phyloP scores from a whole-genome alignment of 768 basidiomycete species.

The Phlebiopsis gigantea region DNA sequence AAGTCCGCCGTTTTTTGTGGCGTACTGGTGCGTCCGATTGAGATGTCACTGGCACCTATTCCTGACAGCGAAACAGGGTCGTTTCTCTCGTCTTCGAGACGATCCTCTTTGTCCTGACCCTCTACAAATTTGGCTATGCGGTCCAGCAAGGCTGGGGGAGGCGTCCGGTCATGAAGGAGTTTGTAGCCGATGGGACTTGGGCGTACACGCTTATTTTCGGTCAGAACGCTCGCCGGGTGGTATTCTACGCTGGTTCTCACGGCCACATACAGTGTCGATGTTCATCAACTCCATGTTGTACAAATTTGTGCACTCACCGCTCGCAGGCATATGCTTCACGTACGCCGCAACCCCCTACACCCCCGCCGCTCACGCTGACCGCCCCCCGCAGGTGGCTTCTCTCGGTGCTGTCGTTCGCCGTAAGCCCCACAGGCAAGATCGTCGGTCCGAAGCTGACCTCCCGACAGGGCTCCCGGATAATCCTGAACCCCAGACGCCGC shows the following conservation, averaged over 20 bases:
- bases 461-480: slow-evolving; percentile 18
- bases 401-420: slow-evolving; percentile 23
- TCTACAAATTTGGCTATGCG: slow-evolving; percentile 18
- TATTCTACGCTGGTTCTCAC: not conserved
- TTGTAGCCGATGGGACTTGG: slow-evolving; percentile 24
- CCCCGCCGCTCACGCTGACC: not conserved
- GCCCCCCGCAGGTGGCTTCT: slow-evolving; percentile 20
- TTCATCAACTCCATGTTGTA: slow-evolving; percentile 23
- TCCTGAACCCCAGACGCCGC: slow-evolving; percentile 8
- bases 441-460: not conserved
- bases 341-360: slow-evolving; percentile 2
- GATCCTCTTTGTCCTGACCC: slow-evolving; percentile 20
- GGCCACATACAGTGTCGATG: slow-evolving; percentile 13
- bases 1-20: slow-evolving; percentile 18
- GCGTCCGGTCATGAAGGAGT: slow-evolving; percentile 20
- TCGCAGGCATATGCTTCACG: slow-evolving; percentile 26
- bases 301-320: slow-evolving; percentile 18
- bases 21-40: slow-evolving; percentile 21
- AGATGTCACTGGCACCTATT: not conserved
- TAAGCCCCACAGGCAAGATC: not conserved
- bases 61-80: slow-evolving; percentile 12
- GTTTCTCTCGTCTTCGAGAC: slow-evolving; percentile 22
- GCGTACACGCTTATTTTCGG: slow-evolving; percentile 24
- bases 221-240: not conserved
- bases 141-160: slow-evolving; percentile 21